Conservation (phyloP, 2,329 filamentous ascomycete species). For the Lomentospora prolificans region DNA sequence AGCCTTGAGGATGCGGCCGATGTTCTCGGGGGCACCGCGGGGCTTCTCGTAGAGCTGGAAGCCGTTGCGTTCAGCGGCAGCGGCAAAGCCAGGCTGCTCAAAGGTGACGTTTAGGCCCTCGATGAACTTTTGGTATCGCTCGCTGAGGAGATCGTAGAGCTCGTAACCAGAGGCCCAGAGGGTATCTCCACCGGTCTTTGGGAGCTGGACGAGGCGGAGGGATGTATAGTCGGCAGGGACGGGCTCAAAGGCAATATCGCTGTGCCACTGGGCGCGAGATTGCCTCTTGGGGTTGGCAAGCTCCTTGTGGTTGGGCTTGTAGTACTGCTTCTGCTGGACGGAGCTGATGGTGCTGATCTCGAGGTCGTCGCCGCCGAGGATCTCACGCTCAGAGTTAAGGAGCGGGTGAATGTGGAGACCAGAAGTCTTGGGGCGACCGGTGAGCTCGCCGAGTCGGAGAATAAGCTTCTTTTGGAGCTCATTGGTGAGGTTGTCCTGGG, state of each 20-base stretch:
- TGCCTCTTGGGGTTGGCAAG: constrained; percentile 29
- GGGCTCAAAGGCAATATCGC: constrained; percentile 56
- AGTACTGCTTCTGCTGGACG: constrained; percentile 40
- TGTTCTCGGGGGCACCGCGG: constrained; percentile 40
- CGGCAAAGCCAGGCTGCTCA: constrained; percentile 38
- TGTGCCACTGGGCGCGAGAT: constrained; percentile 43
- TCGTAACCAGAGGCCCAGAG: constrained; percentile 61
- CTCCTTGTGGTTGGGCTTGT: constrained; percentile 27
- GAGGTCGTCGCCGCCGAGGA: constrained; percentile 42
- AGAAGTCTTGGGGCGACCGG: constrained; percentile 45
- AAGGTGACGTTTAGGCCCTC: constrained; percentile 48
- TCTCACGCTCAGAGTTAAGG: constrained; percentile 39
- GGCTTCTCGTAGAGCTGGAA: constrained; percentile 34
- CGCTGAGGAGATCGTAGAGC: constrained; percentile 53
- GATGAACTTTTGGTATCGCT: constrained; percentile 45
- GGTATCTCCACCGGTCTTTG: constrained; percentile 48
- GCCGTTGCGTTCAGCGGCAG: constrained; percentile 32
- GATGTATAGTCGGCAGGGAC: constrained; percentile 54
- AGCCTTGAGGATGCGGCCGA: constrained; percentile 36
- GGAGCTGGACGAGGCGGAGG: constrained; percentile 42
- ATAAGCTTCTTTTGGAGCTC: constrained; percentile 58
- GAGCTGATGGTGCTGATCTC: constrained; percentile 58
- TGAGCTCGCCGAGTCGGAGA: constrained; percentile 47
- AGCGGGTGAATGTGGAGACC: constrained; percentile 52
- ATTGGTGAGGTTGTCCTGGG: constrained; percentile 50